Base-by-base conservation (phyloP, 345 rosid genomes). In the Linum usitatissimum region DNA sequence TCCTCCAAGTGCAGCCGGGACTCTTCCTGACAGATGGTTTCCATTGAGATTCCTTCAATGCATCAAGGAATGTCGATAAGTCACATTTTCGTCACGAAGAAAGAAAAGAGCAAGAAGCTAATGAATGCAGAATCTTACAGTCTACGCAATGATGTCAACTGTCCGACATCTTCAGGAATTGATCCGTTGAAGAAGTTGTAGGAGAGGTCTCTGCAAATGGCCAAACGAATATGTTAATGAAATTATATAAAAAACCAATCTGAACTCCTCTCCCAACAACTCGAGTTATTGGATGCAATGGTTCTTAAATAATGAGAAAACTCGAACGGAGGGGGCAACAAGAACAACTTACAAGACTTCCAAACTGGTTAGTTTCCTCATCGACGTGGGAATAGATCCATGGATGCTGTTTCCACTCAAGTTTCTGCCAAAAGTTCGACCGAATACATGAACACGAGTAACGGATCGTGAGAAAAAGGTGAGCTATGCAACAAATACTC, bases 1-100 rank as follows among this genome's bases (percentile, higher is more conserved):
- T 79, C 97, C 99, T 68, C 96, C 99, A 6, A 94, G 75, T 55
- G 89, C 78, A 18, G 84, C 89, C 17, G 99, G 95, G 64, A 94
- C 99, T 68, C 76, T 76, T 63, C 99, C 97, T 14, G 92, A 82
- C 70, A 94, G 70, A 34, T 81, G 80, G 76, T 94, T 94, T 18
- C 99, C 88, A 31, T 90, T 90, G 76, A 94, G 93, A 80, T 86
- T 81, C 79, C 99, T 94, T 79, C 74, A 31, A 2, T 18, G 66
- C 28, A 65, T 66, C 20, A 63, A 65, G 42, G 49, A 67, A 18
- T 62, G 67, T 38, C n/a, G n/a, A n/a, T 9, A 62, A 36, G 39
- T 56, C 56, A 65, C 54, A 8, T 3, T 17, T 17, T 31, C 17
- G 10, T 38, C 48, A 12, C 4, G 19, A 31, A 31, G 6, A 31